Conservation (phyloP, 2,329 filamentous ascomycete species). For the Neopestalotiopsis sp. region DNA sequence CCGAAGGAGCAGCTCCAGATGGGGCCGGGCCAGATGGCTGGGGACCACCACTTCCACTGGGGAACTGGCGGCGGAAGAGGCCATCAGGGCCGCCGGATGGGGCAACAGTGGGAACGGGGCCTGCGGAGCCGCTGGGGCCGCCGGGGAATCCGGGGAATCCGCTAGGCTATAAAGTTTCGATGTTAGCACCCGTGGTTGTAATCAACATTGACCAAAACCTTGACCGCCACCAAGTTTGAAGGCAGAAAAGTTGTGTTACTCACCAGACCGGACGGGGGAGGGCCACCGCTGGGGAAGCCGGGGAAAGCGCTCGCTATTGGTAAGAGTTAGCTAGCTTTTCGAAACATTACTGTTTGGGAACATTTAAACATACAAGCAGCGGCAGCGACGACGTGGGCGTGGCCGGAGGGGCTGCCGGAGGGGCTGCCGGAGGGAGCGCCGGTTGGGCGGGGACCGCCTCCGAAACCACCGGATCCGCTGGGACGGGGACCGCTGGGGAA, state of each 20-base stretch:
- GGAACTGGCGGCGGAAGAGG: not conserved
- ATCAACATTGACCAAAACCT: not conserved
- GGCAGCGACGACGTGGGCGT: not conserved
- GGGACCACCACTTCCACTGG: not conserved
- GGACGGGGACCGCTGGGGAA: constrained; percentile 11
- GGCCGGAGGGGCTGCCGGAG: not conserved
- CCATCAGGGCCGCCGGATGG: not conserved
- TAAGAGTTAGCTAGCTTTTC: not conserved
- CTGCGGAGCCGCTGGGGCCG: not conserved
- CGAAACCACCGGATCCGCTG: not conserved
- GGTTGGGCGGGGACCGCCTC: not conserved
- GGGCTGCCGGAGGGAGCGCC: not conserved
- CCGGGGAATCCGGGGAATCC: constrained; percentile 1
- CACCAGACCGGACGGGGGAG: not conserved
- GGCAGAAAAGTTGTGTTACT: not conserved
- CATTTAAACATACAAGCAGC: not conserved
- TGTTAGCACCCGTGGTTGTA: not conserved
- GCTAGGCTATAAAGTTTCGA: not conserved
- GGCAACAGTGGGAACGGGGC: constrained; percentile 9
- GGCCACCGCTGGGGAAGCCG: constrained; percentile 8
- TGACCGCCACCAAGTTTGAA: not conserved
- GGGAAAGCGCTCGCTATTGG: constrained; percentile 2
- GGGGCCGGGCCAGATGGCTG: not conserved
- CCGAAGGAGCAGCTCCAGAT: not conserved
- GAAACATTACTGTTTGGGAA: not conserved